Base-by-base conservation (phyloP, 2,329 filamentous ascomycete genomes). In the Ploettnerulaceae sp. region DNA sequence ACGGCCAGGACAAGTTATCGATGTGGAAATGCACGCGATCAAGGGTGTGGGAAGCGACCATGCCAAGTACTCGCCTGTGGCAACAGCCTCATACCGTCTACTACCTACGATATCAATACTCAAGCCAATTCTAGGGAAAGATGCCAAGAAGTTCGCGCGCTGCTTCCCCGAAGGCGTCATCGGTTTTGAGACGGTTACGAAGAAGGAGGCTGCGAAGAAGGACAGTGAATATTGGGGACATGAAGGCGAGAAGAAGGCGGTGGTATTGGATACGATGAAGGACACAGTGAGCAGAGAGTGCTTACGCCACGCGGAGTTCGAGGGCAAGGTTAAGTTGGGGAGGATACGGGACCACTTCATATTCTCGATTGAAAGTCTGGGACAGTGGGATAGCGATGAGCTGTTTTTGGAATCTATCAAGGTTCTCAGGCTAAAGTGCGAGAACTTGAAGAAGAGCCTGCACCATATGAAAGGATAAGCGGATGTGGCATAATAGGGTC, bases 251-350 rank as follows among this genome's bases (percentile, higher is more conserved):
- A 69, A 78, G 60, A 94, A 94, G 71, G 93, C 91, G 0, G 89
- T 95, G 0, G 91, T 98, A 1, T 71, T 73, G 53, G 83, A 97
- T 66, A 73, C 91, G 1, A 94, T 96, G 82, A 87, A 86, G 62
- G 94, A 98, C 66, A 97, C 91, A 0, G 91, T 98, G 52, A 94
- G 86, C 68, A 80, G 93, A 57, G 94, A 98, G 70, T 93, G 86
- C 62, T 69, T 98, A 63, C 81, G 93, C 39, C 91, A 98, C 65
- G 76, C 83, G 20, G 93, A 97, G 69, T 97, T 98, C 70, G 81
- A 93, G 68, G 87, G 82, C 64, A 98, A 96, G 73, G 93, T 98
- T 54, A 90, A 89, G 73, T 79, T 98, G 24, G 93, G 93, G 33
- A 77, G 94, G 45, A 74, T 89, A 59, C 76, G 89, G 55, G 93